Conservation (phyloP, 1,284 basidiomycete genomes). For the Heterobasidion parviporum region DNA sequence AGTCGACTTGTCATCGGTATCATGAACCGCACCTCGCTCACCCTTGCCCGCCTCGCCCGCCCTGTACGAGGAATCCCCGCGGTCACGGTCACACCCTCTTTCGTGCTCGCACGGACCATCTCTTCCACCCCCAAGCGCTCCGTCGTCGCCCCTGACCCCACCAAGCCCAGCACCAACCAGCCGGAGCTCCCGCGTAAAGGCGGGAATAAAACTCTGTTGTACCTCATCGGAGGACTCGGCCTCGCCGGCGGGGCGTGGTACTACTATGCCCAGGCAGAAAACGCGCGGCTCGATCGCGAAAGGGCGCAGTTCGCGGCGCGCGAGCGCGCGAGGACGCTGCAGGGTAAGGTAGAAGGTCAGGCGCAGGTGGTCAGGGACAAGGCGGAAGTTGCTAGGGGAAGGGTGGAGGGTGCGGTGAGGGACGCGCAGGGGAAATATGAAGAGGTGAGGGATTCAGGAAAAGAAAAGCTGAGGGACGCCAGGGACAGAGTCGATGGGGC, state of each 20-base stretch:
- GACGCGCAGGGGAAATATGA: constrained; percentile 1
- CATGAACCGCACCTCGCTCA: too few species aligned
- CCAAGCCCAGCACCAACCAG: constrained; percentile 6
- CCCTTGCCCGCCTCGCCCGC: too few species aligned
- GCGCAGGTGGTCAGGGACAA: not conserved
- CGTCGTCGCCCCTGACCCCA: constrained; percentile 2
- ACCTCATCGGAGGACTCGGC: constrained; percentile 4
- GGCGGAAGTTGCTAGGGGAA: not conserved
- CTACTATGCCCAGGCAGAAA: constrained; percentile 7
- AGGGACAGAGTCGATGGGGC: not conserved
- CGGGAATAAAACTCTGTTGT: not conserved
- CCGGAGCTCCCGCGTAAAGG: not conserved
- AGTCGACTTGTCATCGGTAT: too few species aligned
- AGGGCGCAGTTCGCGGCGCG: not conserved
- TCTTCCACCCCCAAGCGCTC: too few species aligned
- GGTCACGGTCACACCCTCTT: too few species aligned
- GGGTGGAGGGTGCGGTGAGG: not conserved
- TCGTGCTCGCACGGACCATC: too few species aligned
- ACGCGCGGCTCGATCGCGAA: constrained; percentile 1
- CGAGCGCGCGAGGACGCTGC: not conserved
- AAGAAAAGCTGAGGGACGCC: constrained; percentile 5
- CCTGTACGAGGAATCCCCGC: too few species aligned
- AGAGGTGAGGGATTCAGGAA: not conserved
- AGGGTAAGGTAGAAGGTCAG: not conserved
- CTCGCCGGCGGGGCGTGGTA: constrained; percentile 10